Base-by-base conservation (phyloP, 2,329 filamentous ascomycete species). In the Scedosporium dehoogii region DNA sequence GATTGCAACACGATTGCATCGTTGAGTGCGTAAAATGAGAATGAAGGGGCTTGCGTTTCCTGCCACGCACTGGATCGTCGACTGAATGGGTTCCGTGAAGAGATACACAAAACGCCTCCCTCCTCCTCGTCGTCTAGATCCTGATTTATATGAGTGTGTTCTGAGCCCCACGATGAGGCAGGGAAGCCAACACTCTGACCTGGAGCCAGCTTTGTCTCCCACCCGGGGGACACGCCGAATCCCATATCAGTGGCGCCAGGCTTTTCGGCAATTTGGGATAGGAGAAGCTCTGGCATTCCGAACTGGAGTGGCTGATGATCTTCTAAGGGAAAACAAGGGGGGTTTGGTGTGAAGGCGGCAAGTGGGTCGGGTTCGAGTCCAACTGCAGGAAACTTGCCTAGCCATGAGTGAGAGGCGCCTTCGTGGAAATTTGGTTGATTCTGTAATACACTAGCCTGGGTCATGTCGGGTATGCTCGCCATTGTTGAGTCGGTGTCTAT, bases 1-100 rank as follows among this genome's bases (percentile, higher is more conserved):
- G 68, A 68, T 0, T 63, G 65, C 1, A 64, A 55, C 6, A 71
- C 68, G 64, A 76, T 68, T 4, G 62, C 33, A 23, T 67, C 64
- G 27, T 65, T 64, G 21, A 64, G 33, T 1, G 61, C 63, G 33
- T 62, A 66, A 16, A 65, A 65, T 1, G 68, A 66, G 4, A 66
- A 10, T 14, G 25, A 59, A 18, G 23, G 29, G 25, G 58, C 29
- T 21, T 21, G n/a, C 18, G 58, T 56, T 23, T 14, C 51, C 51
- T 14, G 51, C 21, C 51, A 56, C 25, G 51, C 51, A 12, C 42
- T 46, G 12, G 42, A 46, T 46, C 42, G 42, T 46, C 42, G 42
- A 18, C 42, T 46, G 9, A 46, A 46, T 46, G 42, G n/a, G 42
- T 18, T 46, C 5, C 42, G 14, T 18, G 42, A 18, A 46, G 25